Conservation (phyloP, 1,139 yeast species). For the Yamadazyma dendronema region DNA sequence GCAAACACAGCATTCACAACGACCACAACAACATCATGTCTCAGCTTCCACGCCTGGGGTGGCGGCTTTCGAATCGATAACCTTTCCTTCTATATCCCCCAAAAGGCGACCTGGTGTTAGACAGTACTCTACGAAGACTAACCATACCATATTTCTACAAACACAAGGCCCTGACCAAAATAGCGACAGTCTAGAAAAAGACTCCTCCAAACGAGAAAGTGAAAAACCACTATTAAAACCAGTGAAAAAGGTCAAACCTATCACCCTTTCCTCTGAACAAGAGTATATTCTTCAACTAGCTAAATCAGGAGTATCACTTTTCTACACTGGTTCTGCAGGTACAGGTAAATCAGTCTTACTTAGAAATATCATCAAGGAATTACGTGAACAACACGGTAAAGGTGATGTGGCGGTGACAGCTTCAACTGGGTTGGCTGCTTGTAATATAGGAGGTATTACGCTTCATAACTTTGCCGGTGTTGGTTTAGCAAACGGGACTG, state of each 20-base stretch:
- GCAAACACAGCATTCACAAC: too few species aligned
- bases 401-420: conserved; percentile 81
- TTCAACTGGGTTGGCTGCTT: conserved; percentile 90
- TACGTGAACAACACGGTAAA: conserved; percentile 45
- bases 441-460: conserved; percentile 86
- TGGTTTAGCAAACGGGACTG: conserved; percentile 58
- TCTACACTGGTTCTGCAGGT: conserved; percentile 95
- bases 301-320: conserved; percentile 52
- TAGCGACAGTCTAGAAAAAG: background rate
- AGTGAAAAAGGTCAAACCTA: conserved; percentile 8
- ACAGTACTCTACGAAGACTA: conserved; percentile 6
- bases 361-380: conserved; percentile 62
- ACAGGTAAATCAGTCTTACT: conserved; percentile 88
- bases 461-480: conserved; percentile 85
- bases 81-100: background rate
- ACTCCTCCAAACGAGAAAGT: too few species aligned
- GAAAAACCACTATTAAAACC: conserved; percentile 5
- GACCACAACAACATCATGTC: too few species aligned
- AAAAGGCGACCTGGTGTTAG: conserved; percentile 1
- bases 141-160: conserved; percentile 10
- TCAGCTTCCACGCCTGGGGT: too few species aligned
- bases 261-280: conserved; percentile 37
- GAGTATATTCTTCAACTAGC: conserved; percentile 38
- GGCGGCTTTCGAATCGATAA: background rate
- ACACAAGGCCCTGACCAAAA: conserved; percentile 6